Base-by-base conservation (phyloP, 2,329 filamentous ascomycete species). In the Fusarium marasasianum region DNA sequence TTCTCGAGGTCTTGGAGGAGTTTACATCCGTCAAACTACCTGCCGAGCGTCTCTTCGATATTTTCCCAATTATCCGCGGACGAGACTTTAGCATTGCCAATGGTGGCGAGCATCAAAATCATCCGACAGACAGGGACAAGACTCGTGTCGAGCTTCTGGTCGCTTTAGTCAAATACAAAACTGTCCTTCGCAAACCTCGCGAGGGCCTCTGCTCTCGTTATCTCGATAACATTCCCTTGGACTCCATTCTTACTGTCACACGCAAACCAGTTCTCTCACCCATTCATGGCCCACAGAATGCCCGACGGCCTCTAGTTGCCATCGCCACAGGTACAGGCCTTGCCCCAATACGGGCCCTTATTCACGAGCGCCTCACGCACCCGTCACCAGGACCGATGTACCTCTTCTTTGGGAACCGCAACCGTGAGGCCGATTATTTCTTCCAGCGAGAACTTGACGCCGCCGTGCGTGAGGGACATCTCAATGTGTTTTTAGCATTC, bases 31-130 rank as follows among this genome's bases (percentile, higher is more conserved):
- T 98, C 62, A 92, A 91, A 71, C 90, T 99, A 5, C 95, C 96
- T 0, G 93, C 91, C 83, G 86, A 92, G 63, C 90, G 92, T 55
- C 87, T 92, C 4, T 87, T 93, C 15, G 90, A 92, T 61, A 87
- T 95, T 22, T 91, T 99, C 62, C 96, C 96, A 0, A 78, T 91
- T 8, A 92, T 98, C 53, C 91, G 94, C n/a, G 93, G 92, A n/a
- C 89, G 96, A 11, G 93, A 97, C 77, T 99, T 98, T 80, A 98
- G 95, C 81, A 95, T 98, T 69, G 94, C 94, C 40, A 96, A 93
- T 72, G 92, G 93, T 12, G 91, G 91, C 11, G 69, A 70, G 5
- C 78, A 83, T 14, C 80, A 84, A 74, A 79, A 77, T 17, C 76
- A 81, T 43, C 73, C 73, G 26, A 67, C 55, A 47, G 59, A 73